Conservation (phyloP, 805 yeast genomes). For the Starmerella vitae region DNA sequence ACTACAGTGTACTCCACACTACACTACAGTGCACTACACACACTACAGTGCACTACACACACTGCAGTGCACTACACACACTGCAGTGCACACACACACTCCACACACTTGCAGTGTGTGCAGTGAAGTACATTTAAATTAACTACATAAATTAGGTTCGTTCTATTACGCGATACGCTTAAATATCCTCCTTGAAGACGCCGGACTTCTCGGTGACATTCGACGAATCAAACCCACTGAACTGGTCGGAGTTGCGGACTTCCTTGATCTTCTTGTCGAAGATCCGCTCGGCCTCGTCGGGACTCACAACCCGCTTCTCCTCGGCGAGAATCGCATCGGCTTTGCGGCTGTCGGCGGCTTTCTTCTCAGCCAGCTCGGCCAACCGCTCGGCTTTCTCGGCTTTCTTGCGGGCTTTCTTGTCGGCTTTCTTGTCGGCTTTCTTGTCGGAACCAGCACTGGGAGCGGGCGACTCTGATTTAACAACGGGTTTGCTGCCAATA, state of each 20-base stretch:
- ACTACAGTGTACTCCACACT: too few species aligned
- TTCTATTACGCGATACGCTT: slow-evolving; percentile 4
- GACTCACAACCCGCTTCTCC: background rate
- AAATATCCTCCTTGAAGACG: slow-evolving; percentile 22
- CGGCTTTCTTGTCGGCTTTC: slow-evolving; percentile 3
- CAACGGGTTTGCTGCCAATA: too few species aligned
- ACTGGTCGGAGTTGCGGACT: slow-evolving; percentile 13
- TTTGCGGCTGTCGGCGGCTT: slow-evolving; percentile 1
- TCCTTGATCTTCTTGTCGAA: slow-evolving; percentile 4
- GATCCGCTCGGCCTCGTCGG: slow-evolving; percentile 1
- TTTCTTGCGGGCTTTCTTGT: slow-evolving; percentile 9
- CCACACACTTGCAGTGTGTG: too few species aligned
- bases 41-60: too few species aligned
- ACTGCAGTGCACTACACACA: too few species aligned
- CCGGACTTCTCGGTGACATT: slow-evolving; percentile 19
- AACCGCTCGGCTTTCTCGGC: slow-evolving; percentile 17
- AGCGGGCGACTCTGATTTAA: background rate
- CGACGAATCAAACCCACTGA: slow-evolving; percentile 22
- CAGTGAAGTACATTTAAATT: too few species aligned
- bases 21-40: too few species aligned
- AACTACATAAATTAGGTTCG: too few species aligned
- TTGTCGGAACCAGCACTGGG: background rate
- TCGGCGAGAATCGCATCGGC: background rate
- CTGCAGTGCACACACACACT: background rate
- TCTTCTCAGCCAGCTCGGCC: slow-evolving; percentile 14